These are phyloP conservation scores for Fusarium drepaniforme DNA, from an alignment of 2,329 filamentous ascomycete species.

Conservation along the genomic window DNA sequence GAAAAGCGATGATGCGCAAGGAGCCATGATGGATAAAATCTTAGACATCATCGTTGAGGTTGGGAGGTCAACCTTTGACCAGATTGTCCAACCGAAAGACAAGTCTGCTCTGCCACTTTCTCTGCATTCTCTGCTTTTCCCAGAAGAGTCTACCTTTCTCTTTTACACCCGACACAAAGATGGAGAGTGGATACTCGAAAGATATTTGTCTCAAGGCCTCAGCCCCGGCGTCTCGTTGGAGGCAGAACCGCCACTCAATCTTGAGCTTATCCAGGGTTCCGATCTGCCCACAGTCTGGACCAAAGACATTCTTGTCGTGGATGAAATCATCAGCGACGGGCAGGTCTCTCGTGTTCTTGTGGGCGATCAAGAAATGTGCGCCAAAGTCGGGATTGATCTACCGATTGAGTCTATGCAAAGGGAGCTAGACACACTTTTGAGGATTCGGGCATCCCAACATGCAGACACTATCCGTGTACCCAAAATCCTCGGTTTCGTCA, in stretches of 20 bases:
- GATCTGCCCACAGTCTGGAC: not conserved
- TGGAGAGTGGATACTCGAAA: not conserved
- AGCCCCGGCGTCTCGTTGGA: not conserved
- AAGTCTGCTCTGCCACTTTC: not conserved
- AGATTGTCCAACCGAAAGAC: not conserved
- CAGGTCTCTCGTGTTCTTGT: not conserved
- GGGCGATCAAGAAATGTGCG: not conserved
- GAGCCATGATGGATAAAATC: not conserved
- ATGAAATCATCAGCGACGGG: not conserved
- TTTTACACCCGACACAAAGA: not conserved
- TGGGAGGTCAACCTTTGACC: not conserved
- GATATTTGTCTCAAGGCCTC: no score
- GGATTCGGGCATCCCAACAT: not conserved
- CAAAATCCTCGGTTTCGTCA: not conserved
- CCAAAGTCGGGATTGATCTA: not conserved
- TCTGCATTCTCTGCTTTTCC: not conserved
- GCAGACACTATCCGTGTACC: not conserved
- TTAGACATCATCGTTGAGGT: not conserved
- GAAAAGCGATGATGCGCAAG: not conserved
- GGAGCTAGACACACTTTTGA: not conserved
- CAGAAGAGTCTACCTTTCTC: not conserved
- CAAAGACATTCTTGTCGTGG: not conserved
- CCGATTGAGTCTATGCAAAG: not conserved
- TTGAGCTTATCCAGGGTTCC: not conserved
- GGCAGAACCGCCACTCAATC: not conserved